phyloP scores from a whole-genome alignment of 306 rosid genomes.

The Lotus japonicus region DNA sequence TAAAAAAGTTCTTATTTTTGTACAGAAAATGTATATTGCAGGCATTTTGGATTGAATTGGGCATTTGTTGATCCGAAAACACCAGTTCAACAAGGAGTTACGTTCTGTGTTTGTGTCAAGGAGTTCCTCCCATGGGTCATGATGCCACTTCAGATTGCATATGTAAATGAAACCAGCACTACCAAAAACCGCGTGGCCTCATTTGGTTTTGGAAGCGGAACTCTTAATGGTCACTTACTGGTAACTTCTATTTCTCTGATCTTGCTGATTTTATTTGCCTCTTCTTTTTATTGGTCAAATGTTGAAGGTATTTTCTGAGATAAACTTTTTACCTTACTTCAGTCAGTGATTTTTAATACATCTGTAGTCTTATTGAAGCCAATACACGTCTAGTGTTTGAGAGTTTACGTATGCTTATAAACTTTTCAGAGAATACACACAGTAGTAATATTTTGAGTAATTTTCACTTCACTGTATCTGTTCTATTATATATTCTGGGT shows the following conservation, averaged over 20 bases:
- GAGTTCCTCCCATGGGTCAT: conserved; percentile 89
- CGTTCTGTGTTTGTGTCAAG: conserved; percentile 78
- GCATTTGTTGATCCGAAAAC: conserved; percentile 83
- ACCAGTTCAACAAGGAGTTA: conserved; percentile 56
- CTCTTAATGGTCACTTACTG: conserved; percentile 91
- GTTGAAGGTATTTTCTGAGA: not conserved
- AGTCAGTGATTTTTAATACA: not conserved
- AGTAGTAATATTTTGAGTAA: not conserved
- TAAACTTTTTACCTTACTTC: not conserved
- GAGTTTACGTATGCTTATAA: not conserved
- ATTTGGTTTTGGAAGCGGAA: conserved; percentile 87
- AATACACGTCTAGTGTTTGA: not conserved
- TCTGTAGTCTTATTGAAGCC: not conserved
- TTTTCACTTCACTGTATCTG: not conserved
- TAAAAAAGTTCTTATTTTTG: too few species aligned
- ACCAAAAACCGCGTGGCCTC: conserved; percentile 31
- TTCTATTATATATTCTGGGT: not conserved
- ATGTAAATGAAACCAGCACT: conserved; percentile 51
- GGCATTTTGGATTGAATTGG: conserved; percentile 93
- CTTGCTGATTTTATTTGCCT: not conserved
- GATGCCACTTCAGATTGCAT: conserved; percentile 93
- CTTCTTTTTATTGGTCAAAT: not conserved
- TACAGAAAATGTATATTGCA: conserved; percentile 25
- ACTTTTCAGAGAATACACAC: not conserved
- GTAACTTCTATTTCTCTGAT: conserved; percentile 34